Conservation (phyloP, 345 rosid species). For the Gossypium bickii region DNA sequence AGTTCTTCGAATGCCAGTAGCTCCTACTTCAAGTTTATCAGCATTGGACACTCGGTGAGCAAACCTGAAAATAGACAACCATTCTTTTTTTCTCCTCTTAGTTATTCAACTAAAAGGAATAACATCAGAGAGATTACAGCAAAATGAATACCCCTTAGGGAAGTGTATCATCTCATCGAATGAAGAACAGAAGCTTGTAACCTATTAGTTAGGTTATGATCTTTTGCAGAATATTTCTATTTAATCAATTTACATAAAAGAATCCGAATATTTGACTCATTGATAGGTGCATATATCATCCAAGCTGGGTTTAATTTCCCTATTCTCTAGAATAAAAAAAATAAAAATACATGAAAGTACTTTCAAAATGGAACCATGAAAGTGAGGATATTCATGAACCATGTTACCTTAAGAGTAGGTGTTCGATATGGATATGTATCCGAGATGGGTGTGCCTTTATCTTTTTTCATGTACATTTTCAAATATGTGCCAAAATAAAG, state of each 20-base stretch:
- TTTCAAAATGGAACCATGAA: no score
- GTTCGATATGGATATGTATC: no score
- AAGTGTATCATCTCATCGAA: not conserved
- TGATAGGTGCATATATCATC: not conserved
- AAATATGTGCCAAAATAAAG: no score
- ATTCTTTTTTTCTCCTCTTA: conserved; percentile 21
- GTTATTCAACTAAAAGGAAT: conserved; percentile 7
- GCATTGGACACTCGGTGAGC: conserved; percentile 9
- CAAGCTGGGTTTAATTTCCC: not conserved
- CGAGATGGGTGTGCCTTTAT: no score
- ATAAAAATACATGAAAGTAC: no score
- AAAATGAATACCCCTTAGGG: not conserved
- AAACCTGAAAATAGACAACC: conserved; percentile 2
- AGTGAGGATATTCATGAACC: not conserved
- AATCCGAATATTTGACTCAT: not conserved
- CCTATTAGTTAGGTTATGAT: not conserved
- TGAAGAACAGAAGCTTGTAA: not conserved
- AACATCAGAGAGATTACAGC: not conserved
- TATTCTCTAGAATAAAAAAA: no score
- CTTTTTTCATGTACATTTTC: no score
- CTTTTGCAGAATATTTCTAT: not conserved
- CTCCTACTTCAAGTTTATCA: conserved; percentile 38
- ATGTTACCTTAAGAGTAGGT: no score
- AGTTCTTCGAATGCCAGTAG: conserved; percentile 51
- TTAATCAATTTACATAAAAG: not conserved